A percentile compares a stretch with the other conserved stretches of the same genome.
Evolutionary conservation across 163 green algal species (phyloP).

Genomic region (Trebouxiophyceae sp.): DNA sequence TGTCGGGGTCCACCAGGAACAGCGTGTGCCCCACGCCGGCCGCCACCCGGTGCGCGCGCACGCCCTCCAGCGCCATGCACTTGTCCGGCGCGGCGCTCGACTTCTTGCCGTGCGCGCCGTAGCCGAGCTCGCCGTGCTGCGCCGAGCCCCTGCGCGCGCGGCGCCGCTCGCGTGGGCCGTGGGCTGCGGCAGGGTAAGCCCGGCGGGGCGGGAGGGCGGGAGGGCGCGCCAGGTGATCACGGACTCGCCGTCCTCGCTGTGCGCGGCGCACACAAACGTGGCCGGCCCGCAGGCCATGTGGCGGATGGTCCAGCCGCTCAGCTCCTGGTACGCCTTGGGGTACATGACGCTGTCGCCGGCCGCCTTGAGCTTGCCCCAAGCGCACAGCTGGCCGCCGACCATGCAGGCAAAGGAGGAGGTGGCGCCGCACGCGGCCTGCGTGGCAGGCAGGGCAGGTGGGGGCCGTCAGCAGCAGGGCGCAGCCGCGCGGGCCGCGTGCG

Average conservation of each 20-base stretch:
- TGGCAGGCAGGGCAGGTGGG: too few species aligned
- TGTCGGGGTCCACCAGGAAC: conserved; percentile 64
- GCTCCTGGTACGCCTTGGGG: conserved; percentile 56
- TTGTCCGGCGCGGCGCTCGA: conserved; percentile 80
- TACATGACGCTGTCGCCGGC: conserved; percentile 71
- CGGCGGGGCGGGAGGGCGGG: not conserved
- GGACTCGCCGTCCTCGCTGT: conserved; percentile 34
- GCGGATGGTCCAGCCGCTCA: conserved; percentile 76
- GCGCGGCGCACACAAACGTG: conserved; percentile 59
- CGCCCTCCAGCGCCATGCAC: conserved; percentile 63
- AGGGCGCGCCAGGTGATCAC: conserved; percentile 80
- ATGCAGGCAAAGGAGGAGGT: conserved; percentile 47
- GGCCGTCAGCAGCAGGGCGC: too few species aligned
- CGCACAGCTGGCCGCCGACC: conserved; percentile 63
- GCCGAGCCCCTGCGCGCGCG: conserved; percentile 33
- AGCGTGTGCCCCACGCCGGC: conserved; percentile 73
- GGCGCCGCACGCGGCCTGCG: conserved; percentile 56
- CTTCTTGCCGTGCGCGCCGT: conserved; percentile 86
- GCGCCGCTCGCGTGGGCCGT: not conserved
- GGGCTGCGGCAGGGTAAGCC: not conserved
- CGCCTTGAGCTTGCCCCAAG: conserved; percentile 89
- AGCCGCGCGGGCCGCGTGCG: conserved; percentile 42
- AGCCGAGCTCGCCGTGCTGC: conserved; percentile 83
- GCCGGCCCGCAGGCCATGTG: conserved; percentile 58
- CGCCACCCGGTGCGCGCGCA: conserved; percentile 60